Evolutionary conservation across 2,329 filamentous ascomycete genomes (phyloP).

Genomic region (Aspergillus tamarii): DNA sequence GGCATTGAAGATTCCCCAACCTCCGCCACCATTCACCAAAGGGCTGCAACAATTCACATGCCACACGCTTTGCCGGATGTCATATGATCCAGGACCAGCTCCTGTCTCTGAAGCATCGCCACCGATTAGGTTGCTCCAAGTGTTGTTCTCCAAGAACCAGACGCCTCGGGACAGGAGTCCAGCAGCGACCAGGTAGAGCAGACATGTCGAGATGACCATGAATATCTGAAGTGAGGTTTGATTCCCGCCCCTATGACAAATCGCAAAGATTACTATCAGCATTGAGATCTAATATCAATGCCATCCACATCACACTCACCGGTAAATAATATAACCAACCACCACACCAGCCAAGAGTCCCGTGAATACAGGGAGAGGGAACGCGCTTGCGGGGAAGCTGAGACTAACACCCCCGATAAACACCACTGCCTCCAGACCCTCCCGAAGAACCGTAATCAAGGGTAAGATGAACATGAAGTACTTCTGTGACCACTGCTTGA

Average conservation of each 20-base stretch:
- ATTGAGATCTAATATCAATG: background rate
- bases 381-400: conserved; percentile 59
- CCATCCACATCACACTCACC: conserved; percentile 53
- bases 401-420: conserved; percentile 25
- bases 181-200: conserved; percentile 81
- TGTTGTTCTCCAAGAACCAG: conserved; percentile 71
- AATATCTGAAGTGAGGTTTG: conserved; percentile 70
- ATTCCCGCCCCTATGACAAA: conserved; percentile 57
- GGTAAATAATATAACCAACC: conserved; percentile 76
- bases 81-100: conserved; percentile 73
- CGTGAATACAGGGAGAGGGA: conserved; percentile 67
- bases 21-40: conserved; percentile 69
- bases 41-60: conserved; percentile 85
- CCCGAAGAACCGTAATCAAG: conserved; percentile 65
- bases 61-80: conserved; percentile 78
- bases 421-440: conserved; percentile 23
- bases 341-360: conserved; percentile 68
- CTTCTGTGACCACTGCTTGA: conserved; percentile 71
- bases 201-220: conserved; percentile 75
- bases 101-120: conserved; percentile 64
- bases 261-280: background rate
- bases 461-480: conserved; percentile 86
- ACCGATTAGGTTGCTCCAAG: conserved; percentile 64
- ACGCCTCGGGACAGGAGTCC: conserved; percentile 77
- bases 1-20: conserved; percentile 87